Conservation (phyloP, 2,329 filamentous ascomycete genomes). For the Ophiostoma quercus region DNA sequence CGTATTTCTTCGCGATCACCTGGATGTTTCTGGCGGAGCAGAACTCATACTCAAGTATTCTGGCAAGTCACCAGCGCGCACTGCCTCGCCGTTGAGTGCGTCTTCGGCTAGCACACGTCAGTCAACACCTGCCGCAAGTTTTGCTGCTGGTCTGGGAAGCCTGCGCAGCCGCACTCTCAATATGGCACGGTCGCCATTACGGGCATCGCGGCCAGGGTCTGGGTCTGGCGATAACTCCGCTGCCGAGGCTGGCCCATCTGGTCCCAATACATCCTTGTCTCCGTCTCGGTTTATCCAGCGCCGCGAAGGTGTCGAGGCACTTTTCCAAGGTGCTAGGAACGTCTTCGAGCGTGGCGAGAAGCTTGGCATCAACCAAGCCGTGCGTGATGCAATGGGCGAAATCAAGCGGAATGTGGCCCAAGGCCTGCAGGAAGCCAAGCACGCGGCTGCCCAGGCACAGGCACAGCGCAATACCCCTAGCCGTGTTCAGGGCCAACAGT, state of each 20-base stretch:
- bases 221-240: background rate
- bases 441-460: slow-evolving; percentile 33
- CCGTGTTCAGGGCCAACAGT: background rate
- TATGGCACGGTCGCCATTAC: slow-evolving; percentile 42
- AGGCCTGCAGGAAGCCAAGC: slow-evolving; percentile 55
- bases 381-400: slow-evolving; percentile 76
- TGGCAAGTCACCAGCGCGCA: slow-evolving; percentile 38
- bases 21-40: slow-evolving; percentile 56
- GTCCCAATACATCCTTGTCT: slow-evolving; percentile 21
- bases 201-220: slow-evolving; percentile 2
- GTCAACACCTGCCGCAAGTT: slow-evolving; percentile 20
- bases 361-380: slow-evolving; percentile 72
- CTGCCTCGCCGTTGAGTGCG: slow-evolving; percentile 9
- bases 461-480: slow-evolving; percentile 9
- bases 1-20: slow-evolving; percentile 63
- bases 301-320: slow-evolving; percentile 57
- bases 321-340: slow-evolving; percentile 71
- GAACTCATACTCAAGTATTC: slow-evolving; percentile 68
- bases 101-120: slow-evolving; percentile 28
- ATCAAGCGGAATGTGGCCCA: slow-evolving; percentile 71
- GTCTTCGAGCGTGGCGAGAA: slow-evolving; percentile 69
- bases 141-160: slow-evolving; percentile 31
- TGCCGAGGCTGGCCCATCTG: background rate
- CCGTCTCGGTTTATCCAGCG: slow-evolving; percentile 49
- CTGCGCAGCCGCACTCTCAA: slow-evolving; percentile 40